Base-by-base conservation (phyloP, 192 early-diverging fungal species). In the Podila epicladia region DNA sequence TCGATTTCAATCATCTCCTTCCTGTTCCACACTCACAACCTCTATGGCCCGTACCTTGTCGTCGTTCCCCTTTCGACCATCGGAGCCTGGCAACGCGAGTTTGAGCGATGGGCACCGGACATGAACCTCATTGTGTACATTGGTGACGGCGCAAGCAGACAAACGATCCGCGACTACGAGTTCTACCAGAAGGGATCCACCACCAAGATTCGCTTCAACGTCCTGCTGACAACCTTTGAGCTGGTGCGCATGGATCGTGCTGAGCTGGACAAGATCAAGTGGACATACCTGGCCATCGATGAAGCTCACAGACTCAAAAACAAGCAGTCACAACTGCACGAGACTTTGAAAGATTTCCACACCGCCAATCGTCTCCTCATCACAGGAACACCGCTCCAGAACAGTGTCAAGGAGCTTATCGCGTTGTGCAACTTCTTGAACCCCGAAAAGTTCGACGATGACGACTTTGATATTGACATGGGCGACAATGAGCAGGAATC, bases 271-370 rank as follows among this genome's bases (percentile, higher is more conserved):
- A 71, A 71, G 45, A 95, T 99, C 73, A 91, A 91, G 55, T 99
- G 98, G 98, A 91, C 92, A 35, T 97, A 94, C 73, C 77, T 99
- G 50, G 95, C 94, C 0, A 96, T 99, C 1, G 98, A 99, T 68
- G 98, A 99, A 83, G 98, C 98, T 6, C 98, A 99, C 83, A 91
- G 97, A 19, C 88, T 99, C 51, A 99, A 99, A 78, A 99, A 98
- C 82, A 89, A 91, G 32, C 93, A 95, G 69, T 98, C 96, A 4
- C 94, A 96, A 78, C 87, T 99, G n/a, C 94, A 98, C 76, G 95
- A 98, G 77, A 93, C 94, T 20, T 86, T 99, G 26, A 89, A 91
- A 65, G 90, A 91, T 22, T 99, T 98, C 84, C 83, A 91, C 71
- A 97, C 95, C 6, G 87, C 88, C 19, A 98, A 98, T 72, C 92